phyloP scores from a whole-genome alignment of 495 filamentous ascomycete species.

The Pyrenula aspistea region DNA sequence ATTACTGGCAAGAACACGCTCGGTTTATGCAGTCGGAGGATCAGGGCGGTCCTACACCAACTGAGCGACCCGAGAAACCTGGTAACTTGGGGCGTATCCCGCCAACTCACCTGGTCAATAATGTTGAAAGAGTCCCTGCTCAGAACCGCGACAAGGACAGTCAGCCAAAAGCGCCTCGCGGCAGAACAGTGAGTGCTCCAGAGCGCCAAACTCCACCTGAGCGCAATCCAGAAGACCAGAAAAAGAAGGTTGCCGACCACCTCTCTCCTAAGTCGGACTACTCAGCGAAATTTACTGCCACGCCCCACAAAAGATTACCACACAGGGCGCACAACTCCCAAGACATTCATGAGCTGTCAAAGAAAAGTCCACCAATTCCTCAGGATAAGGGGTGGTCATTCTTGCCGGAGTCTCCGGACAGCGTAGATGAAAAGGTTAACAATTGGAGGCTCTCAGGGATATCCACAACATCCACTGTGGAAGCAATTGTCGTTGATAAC shows the following conservation, averaged over 20 bases:
- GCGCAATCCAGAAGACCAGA: not conserved
- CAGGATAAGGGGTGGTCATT: constrained; percentile 33
- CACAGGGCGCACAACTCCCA: constrained; percentile 20
- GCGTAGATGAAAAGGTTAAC: constrained; percentile 23
- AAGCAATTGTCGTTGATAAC: constrained; percentile 57
- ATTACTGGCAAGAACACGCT: constrained; percentile 13
- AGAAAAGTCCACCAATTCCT: constrained; percentile 12
- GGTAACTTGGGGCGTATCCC: not conserved
- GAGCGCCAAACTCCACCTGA: not conserved
- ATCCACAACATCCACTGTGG: constrained; percentile 58
- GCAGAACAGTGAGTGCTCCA: not conserved
- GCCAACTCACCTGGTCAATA: not conserved
- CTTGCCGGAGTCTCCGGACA: constrained; percentile 10
- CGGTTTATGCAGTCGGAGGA: constrained; percentile 1
- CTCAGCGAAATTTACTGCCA: not conserved
- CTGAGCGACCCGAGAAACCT: not conserved
- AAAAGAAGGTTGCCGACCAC: not conserved
- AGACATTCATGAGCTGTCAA: constrained; percentile 2
- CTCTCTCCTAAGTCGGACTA: not conserved
- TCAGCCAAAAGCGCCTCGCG: not conserved
- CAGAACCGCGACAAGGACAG: no score
- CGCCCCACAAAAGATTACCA: constrained; percentile 18
- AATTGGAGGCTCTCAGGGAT: constrained; percentile 41
- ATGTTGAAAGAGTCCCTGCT: not conserved
- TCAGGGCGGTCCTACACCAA: not conserved